Evolutionary conservation across 305 asterid species (phyloP).

Genomic region (Caryopteris hybrid): DNA sequence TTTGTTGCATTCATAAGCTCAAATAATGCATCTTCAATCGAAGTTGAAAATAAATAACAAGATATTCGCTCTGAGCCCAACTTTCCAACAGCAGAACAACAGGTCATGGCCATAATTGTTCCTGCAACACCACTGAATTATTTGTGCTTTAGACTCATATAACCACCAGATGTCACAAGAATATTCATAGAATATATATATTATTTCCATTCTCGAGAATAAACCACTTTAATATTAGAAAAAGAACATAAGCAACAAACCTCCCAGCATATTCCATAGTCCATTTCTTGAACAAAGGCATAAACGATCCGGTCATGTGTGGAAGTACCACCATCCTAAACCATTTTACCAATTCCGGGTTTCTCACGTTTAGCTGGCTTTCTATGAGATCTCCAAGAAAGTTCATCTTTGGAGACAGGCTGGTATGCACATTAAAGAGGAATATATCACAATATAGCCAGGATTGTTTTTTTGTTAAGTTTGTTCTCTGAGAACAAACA

Average conservation of each 20-base stretch:
- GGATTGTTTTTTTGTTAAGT: no score
- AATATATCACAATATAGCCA: background rate
- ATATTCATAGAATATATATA: no score
- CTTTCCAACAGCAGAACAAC: slow-evolving; percentile 54
- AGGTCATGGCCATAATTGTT: slow-evolving; percentile 54
- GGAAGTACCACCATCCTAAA: slow-evolving; percentile 62
- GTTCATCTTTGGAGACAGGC: slow-evolving; percentile 48
- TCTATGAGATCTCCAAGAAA: slow-evolving; percentile 49
- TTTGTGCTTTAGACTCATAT: slow-evolving; percentile 19
- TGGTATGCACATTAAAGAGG: slow-evolving; percentile 29
- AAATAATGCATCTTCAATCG: slow-evolving; percentile 36
- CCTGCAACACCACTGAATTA: slow-evolving; percentile 84
- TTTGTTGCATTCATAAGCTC: slow-evolving; percentile 53
- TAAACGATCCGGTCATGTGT: slow-evolving; percentile 44
- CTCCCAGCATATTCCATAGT: slow-evolving; percentile 72
- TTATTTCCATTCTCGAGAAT: no score
- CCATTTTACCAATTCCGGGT: slow-evolving; percentile 58
- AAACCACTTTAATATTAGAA: no score
- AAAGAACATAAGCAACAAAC: slow-evolving; percentile 22
- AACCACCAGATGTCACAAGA: no score
- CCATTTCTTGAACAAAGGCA: slow-evolving; percentile 74
- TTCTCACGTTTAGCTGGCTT: slow-evolving; percentile 41
- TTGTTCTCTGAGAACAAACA: no score
- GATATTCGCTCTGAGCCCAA: slow-evolving; percentile 41
- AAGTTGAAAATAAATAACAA: slow-evolving; percentile 33